phyloP scores from a whole-genome alignment of 1,139 yeast species.

The Debaryomyces nepalensis region DNA sequence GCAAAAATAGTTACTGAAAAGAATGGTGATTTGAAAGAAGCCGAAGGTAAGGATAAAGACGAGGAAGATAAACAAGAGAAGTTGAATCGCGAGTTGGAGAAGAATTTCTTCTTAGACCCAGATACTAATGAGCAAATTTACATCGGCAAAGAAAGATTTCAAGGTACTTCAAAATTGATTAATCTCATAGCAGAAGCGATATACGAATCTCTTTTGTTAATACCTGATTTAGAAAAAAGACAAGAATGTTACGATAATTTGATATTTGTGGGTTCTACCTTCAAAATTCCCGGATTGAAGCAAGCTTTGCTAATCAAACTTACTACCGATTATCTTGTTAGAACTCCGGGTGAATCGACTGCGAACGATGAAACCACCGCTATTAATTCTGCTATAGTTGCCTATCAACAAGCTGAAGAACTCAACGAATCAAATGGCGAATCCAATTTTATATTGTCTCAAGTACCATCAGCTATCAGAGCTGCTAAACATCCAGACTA shows the following conservation, averaged over 20 bases:
- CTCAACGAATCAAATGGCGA: slow-evolving; percentile 31
- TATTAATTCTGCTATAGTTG: slow-evolving; percentile 48
- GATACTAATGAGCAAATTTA: slow-evolving; percentile 54
- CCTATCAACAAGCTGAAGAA: slow-evolving; percentile 49
- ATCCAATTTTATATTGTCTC: slow-evolving; percentile 41
- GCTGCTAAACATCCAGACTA: slow-evolving; percentile 82
- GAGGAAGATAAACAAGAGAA: slow-evolving; percentile 36
- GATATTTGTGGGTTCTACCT: slow-evolving; percentile 77
- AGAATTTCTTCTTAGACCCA: slow-evolving; percentile 66
- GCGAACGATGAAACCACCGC: slow-evolving; percentile 33
- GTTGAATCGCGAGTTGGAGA: slow-evolving; percentile 64
- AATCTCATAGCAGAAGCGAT: slow-evolving; percentile 57
- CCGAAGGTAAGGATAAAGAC: slow-evolving; percentile 30
- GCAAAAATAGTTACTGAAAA: slow-evolving; percentile 84
- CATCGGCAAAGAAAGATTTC: slow-evolving; percentile 88
- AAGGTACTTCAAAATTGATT: slow-evolving; percentile 69
- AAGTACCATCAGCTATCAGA: slow-evolving; percentile 77
- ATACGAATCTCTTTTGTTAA: slow-evolving; percentile 53
- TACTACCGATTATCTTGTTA: slow-evolving; percentile 59
- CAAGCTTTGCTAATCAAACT: slow-evolving; percentile 69
- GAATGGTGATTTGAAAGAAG: slow-evolving; percentile 27
- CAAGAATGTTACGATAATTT: slow-evolving; percentile 89
- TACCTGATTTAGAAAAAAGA: slow-evolving; percentile 72
- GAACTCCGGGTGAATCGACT: slow-evolving; percentile 32
- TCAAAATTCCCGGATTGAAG: slow-evolving; percentile 73